A percentile compares a stretch with the other conserved stretches of the same genome.
These are phyloP conservation scores for Fusarium temperatum DNA, from an alignment of 2,329 filamentous ascomycete genomes.

Conservation along the genomic window DNA sequence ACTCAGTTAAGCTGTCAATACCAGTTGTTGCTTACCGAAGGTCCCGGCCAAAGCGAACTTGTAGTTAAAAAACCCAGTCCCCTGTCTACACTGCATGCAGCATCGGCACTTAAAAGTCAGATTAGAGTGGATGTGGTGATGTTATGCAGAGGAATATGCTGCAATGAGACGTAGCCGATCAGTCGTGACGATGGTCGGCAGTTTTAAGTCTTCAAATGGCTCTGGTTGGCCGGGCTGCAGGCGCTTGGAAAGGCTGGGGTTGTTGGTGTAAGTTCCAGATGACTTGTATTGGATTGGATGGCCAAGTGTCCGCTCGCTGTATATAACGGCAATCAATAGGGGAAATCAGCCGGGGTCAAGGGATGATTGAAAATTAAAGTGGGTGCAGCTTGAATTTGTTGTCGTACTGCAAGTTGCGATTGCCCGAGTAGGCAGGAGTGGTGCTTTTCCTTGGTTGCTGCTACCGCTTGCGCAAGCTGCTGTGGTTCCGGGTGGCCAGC, in stretches of 20 bases:
- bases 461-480: slow-evolving; percentile 35
- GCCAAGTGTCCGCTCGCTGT: slow-evolving; percentile 19
- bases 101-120: slow-evolving; percentile 30
- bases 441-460: slow-evolving; percentile 38
- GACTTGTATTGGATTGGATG: slow-evolving; percentile 23
- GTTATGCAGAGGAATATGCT: slow-evolving; percentile 36
- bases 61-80: slow-evolving; percentile 24
- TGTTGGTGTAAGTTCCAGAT: slow-evolving; percentile 17
- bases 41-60: slow-evolving; percentile 25
- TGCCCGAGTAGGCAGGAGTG: slow-evolving; percentile 24
- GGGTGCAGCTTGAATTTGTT: slow-evolving; percentile 19
- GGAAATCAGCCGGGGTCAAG: slow-evolving; percentile 10
- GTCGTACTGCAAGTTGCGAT: slow-evolving; percentile 22
- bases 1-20: slow-evolving; percentile 22
- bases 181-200: slow-evolving; percentile 24
- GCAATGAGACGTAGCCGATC: slow-evolving; percentile 32
- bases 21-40: slow-evolving; percentile 25
- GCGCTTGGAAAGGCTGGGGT: slow-evolving; percentile 24
- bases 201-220: slow-evolving; percentile 21
- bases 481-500: slow-evolving; percentile 41
- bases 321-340: slow-evolving; percentile 22
- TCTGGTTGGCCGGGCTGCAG: slow-evolving; percentile 40
- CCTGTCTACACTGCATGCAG: slow-evolving; percentile 38
- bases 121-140: slow-evolving; percentile 30
- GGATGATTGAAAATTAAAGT: slow-evolving; percentile 24